Base-by-base conservation (phyloP, 306 rosid species). In the Betula pendula region DNA sequence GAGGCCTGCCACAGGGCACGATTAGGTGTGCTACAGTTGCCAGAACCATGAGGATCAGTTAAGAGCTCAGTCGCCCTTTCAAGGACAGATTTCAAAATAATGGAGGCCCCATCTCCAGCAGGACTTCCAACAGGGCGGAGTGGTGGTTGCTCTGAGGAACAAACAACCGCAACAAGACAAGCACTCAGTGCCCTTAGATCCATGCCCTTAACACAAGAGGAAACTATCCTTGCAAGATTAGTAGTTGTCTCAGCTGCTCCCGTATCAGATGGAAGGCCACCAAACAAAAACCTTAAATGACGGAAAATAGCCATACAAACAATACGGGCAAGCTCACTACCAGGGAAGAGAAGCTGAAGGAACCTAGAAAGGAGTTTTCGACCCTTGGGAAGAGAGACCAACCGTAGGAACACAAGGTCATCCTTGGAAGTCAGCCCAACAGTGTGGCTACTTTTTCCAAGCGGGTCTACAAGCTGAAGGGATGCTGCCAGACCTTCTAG, bases 1-100 rank as follows among this genome's bases (percentile, higher is more conserved):
- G 90, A 86, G 77, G 84, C 90, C 80, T 86, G 90, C 90, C 90
- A 86, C 68, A 86, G 85, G 19, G 86, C 71, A 63, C 82, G 90
- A 75, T 84, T 84, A 62, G 84, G 79, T 4, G 73, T 47, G 17
- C 77, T 86, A 69, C 74, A 86, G 83, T 83, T 81, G 74, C 79
- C 80, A 68, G 85, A 40, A n/a, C 82, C 86, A 79, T 65, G 87
- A 29, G 74, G 87, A 66, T 86, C 86, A 6, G 84, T 75, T 72
- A 86, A 72, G 24, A 84, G 87, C 53, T 76, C 86, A 27, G 84
- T 63, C 47, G 87, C 86, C 86, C 79, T 81, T 77, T 81, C 88
- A 69, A 86, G 90, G 82, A 86, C 86, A 48, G 90, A 84, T 66
- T 79, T 81, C 52, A 86, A 49, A 72, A 86, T 82, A 71, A 86